phyloP scores from a whole-genome alignment of 2,329 filamentous ascomycete genomes.

The Ceratocystis harringtonii region DNA sequence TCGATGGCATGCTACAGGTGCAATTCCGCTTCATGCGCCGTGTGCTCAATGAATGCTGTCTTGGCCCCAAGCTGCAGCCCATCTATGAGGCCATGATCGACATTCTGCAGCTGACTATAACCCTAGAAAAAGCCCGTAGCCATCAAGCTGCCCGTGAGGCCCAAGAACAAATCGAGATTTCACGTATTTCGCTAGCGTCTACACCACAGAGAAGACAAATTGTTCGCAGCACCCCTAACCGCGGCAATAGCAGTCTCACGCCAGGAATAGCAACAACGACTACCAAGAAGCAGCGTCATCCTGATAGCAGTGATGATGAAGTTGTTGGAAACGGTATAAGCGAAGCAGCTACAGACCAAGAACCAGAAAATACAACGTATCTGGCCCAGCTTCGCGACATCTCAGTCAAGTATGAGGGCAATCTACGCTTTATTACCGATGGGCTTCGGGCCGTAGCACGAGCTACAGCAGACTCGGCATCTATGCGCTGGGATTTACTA shows the following conservation, averaged over 20 bases:
- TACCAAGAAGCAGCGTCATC: constrained; percentile 14
- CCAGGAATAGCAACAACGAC: background rate
- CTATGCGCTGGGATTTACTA: constrained; percentile 60
- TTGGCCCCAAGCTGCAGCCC: constrained; percentile 51
- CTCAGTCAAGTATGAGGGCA: constrained; percentile 45
- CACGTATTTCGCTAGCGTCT: constrained; percentile 26
- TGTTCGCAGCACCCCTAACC: background rate
- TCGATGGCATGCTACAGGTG: constrained; percentile 64
- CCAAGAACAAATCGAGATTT: constrained; percentile 28
- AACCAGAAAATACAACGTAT: constrained; percentile 30
- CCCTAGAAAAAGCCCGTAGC: constrained; percentile 47
- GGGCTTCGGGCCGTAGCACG: constrained; percentile 62
- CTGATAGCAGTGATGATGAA: constrained; percentile 19
- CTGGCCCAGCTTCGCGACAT: constrained; percentile 40
- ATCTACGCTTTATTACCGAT: constrained; percentile 54
- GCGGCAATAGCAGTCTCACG: constrained; percentile 7
- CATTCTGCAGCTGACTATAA: constrained; percentile 58
- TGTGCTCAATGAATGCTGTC: constrained; percentile 52
- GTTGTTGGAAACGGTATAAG: constrained; percentile 21
- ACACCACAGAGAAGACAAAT: constrained; percentile 22
- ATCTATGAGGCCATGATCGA: constrained; percentile 61
- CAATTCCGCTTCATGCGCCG: constrained; percentile 50
- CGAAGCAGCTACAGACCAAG: constrained; percentile 26
- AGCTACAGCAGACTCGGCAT: constrained; percentile 46
- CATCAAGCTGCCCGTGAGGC: constrained; percentile 26